Base-by-base conservation (phyloP, 768 basidiomycete genomes). In the Lyophyllum semitale region DNA sequence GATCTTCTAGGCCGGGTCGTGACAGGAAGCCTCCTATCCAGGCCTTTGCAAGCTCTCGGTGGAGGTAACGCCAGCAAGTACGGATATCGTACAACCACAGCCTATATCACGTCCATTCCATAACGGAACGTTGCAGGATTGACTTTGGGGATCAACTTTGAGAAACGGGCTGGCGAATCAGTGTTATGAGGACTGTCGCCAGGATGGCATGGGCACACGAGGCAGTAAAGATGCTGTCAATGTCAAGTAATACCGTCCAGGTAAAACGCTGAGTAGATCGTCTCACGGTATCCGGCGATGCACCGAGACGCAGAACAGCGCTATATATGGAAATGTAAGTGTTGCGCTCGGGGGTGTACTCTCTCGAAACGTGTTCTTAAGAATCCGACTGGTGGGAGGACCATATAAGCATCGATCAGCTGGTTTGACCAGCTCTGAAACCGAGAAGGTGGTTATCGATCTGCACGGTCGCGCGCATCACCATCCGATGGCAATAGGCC, bases 11-110 rank as follows among this genome's bases (percentile, higher is more conserved):
- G 1, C 63, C 66, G 23, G 59, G 63, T 8, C 69, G 40, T 6
- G 66, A 68, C 1, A 69, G 45, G 5, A 71, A 20, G 3, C 64
- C 56, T 1, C 63, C 68, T 2, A 69, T n/a, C 68, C 69, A 69
- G 2, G 56, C 25, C 47, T 66, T 65, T 2, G n/a, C n/a, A n/a
- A 69, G 23, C 2, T 53, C 51, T 7, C 68, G 66, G 42, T 68
- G 62, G 4, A 65, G 51, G 35, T 65, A 66, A 18, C 41, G 63
- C 1, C 41, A 23, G 8, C 51, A 38, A 25, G 59, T n/a, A 45
- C 29, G 22, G 17, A 45, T 43, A 25, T 54, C 18, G n/a, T 46
- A 32, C 45, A 37, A 9, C 32, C 52, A 33, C 25, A 46, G 20
- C 37, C 26, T 1, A 58, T n/a, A 9, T 20, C 47, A 3, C 50